Conservation (phyloP, 2,329 filamentous ascomycete genomes). For the Ustulina deusta region DNA sequence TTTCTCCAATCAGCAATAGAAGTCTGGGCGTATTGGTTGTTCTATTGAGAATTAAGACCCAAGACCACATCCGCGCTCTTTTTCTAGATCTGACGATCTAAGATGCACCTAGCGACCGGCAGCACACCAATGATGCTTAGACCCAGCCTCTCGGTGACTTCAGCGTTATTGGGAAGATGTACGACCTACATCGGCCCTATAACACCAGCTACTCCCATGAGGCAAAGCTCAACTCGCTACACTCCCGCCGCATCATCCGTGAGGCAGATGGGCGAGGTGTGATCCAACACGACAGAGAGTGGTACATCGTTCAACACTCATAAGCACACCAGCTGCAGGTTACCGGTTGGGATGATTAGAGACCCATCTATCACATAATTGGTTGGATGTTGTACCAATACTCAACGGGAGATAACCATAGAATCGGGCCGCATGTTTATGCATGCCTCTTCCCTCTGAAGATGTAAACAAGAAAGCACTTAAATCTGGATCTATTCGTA, state of each 20-base stretch:
- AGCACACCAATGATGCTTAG: slow-evolving; percentile 3
- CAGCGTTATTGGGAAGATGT: neutral
- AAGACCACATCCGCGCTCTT: neutral
- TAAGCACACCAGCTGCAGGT: slow-evolving; percentile 6
- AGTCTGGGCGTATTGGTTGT: neutral
- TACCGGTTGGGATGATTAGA: slow-evolving; percentile 5
- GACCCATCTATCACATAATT: neutral
- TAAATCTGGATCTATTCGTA: neutral
- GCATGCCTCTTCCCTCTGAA: neutral
- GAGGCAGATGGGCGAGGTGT: slow-evolving; percentile 19
- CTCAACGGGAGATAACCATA: neutral
- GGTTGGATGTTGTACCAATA: slow-evolving; percentile 6
- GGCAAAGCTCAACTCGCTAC: neutral
- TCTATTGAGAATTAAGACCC: neutral
- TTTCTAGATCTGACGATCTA: slow-evolving; percentile 3
- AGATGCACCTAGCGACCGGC: slow-evolving; percentile 15
- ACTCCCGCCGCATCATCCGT: slow-evolving; percentile 18
- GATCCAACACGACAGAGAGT: slow-evolving; percentile 6
- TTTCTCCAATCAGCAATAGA: neutral
- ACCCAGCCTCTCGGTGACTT: neutral
- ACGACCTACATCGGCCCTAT: slow-evolving; percentile 2
- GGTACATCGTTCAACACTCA: slow-evolving; percentile 11
- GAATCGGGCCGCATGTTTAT: slow-evolving; percentile 27
- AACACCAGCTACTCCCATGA: neutral
- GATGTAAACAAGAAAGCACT: neutral